These are phyloP conservation scores for Colletotrichum sp. DNA, from an alignment of 2,329 filamentous ascomycete species.

Conservation along the genomic window DNA sequence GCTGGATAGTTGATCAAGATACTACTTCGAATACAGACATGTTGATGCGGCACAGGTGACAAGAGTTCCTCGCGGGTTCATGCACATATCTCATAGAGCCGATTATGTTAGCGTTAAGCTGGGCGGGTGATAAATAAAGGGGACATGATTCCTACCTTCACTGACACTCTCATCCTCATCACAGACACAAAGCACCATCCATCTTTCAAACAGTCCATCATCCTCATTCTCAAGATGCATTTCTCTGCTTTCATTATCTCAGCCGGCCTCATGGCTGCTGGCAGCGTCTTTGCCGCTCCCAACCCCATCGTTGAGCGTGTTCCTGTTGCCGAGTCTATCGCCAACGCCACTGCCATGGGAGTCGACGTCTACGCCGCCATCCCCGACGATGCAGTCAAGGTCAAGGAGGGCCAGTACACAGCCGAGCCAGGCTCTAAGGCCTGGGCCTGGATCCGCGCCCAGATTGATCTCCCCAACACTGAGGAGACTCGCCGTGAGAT, in stretches of 20 bases:
- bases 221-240: background rate
- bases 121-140: too few relatives aligned
- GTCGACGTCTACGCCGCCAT: slow-evolving; percentile 24
- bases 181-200: background rate
- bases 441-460: slow-evolving; percentile 24
- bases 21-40: too few relatives aligned
- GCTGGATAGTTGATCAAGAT: too few relatives aligned
- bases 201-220: background rate
- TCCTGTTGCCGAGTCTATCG: slow-evolving; percentile 1
- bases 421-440: slow-evolving; percentile 23
- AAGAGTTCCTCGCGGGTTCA: too few relatives aligned
- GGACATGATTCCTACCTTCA: too few relatives aligned
- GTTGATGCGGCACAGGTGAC: too few relatives aligned
- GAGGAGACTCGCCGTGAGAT: background rate
- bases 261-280: background rate
- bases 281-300: background rate
- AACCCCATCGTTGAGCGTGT: background rate
- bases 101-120: too few relatives aligned
- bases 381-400: slow-evolving; percentile 20
- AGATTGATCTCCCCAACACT: slow-evolving; percentile 17
- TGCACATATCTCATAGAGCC: too few relatives aligned
- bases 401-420: slow-evolving; percentile 20
- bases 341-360: background rate
- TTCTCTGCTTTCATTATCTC: background rate
- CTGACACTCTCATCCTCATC: too few relatives aligned